Evolutionary conservation across 768 basidiomycete genomes (phyloP).

Genomic region (Hericium rajendrae): DNA sequence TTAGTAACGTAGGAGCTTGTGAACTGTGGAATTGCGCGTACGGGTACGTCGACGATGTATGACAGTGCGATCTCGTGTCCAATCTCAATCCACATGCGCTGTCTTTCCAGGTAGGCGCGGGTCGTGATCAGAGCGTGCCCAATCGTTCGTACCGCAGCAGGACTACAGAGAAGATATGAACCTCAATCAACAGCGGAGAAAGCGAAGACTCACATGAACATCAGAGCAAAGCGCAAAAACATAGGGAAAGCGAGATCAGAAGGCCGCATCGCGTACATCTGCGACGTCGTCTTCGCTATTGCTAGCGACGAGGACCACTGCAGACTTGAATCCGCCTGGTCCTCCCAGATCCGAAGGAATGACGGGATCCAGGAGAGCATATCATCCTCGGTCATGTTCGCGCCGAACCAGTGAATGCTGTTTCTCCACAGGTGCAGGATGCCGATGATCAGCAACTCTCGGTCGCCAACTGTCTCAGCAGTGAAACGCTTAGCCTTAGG

Average conservation of each 20-base stretch:
- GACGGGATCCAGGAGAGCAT: conserved; percentile 38
- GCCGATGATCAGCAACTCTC: conserved; percentile 60
- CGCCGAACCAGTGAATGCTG: conserved; percentile 44
- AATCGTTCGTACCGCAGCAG: conserved; percentile 33
- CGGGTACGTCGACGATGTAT: conserved; percentile 20
- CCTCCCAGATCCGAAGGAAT: conserved; percentile 48
- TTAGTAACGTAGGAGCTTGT: neutral
- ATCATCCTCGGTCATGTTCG: conserved; percentile 31
- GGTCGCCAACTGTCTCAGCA: conserved; percentile 52
- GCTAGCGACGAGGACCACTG: conserved; percentile 51
- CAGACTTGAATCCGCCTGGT: conserved; percentile 51
- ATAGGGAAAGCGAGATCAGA: conserved; percentile 26
- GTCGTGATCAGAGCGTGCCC: conserved; percentile 47
- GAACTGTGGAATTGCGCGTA: neutral
- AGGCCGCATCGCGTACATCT: conserved; percentile 33
- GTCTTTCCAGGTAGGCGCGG: conserved; percentile 50
- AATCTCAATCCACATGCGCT: conserved; percentile 62
- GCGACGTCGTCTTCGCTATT: conserved; percentile 35
- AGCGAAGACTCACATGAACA: neutral
- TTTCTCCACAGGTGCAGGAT: conserved; percentile 64
- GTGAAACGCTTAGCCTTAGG: conserved; percentile 54
- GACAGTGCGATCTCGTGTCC: conserved; percentile 41
- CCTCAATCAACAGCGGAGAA: neutral
- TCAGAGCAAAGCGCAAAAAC: neutral
- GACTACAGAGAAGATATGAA: conserved; percentile 4